Conservation (phyloP, 257 asterid species). For the Fraxinus excelsior region DNA sequence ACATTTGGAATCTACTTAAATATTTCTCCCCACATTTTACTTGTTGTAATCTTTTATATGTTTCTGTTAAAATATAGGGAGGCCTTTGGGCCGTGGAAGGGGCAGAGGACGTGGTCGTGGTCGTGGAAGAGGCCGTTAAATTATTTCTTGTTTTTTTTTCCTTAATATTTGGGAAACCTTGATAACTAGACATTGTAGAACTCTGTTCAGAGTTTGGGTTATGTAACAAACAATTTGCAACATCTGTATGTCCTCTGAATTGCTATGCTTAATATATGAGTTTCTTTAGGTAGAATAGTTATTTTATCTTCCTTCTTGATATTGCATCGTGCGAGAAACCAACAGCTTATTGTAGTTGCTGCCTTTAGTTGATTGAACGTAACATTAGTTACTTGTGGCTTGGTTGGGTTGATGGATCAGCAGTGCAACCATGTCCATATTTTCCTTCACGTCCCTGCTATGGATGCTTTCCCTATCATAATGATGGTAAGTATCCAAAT, state of each 20-base stretch:
- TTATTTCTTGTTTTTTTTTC: conserved; percentile 3
- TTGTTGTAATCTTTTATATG: conserved; percentile 4
- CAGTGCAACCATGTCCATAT: no score
- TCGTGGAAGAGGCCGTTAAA: conserved; percentile 66
- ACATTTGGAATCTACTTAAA: not conserved
- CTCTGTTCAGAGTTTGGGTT: conserved; percentile 13
- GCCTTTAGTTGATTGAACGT: no score
- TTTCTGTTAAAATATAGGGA: conserved; percentile 33
- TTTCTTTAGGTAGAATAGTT: not conserved
- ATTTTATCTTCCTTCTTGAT: not conserved
- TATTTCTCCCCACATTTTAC: not conserved
- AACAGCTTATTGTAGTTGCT: no score
- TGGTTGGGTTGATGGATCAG: no score
- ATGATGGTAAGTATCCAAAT: no score
- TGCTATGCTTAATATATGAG: not conserved
- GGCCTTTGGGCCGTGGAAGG: conserved; percentile 64
- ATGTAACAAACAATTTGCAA: conserved; percentile 2
- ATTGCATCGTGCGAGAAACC: not conserved
- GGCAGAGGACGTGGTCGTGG: conserved; percentile 77
- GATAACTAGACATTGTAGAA: conserved; percentile 24
- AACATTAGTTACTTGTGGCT: no score
- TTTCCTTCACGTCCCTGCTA: no score
- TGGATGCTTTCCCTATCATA: no score
- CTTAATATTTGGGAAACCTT: conserved; percentile 28
- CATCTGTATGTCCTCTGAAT: not conserved